These are phyloP conservation scores for Fraxinus velutina DNA, from an alignment of 305 asterid genomes.

Conservation along the genomic window DNA sequence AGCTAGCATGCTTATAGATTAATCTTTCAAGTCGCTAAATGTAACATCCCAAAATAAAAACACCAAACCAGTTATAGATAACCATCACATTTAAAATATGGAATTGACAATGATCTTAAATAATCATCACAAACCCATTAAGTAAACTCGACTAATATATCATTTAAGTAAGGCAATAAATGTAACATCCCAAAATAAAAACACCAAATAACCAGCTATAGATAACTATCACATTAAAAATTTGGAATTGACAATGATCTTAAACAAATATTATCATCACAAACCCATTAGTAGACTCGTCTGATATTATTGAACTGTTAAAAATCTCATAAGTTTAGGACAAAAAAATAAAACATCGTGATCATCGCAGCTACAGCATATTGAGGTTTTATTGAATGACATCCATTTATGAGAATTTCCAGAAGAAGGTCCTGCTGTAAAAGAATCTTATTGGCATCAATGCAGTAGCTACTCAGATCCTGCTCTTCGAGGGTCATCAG, in stretches of 20 bases:
- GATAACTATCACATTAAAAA: background rate
- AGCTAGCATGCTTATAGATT: background rate
- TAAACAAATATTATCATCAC: background rate
- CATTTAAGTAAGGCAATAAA: background rate
- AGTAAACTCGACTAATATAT: background rate
- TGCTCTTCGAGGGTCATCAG: background rate
- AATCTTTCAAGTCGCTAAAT: background rate
- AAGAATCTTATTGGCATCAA: background rate
- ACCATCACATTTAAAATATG: background rate
- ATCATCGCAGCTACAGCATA: background rate
- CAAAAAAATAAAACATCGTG: background rate
- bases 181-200: background rate
- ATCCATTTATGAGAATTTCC: background rate
- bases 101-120: background rate
- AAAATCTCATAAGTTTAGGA: background rate
- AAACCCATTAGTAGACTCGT: background rate
- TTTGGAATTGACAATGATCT: background rate
- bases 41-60: background rate
- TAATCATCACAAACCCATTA: background rate
- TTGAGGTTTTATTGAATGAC: background rate
- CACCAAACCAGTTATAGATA: background rate
- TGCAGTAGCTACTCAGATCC: background rate
- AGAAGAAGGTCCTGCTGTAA: background rate
- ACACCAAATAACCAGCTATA: background rate
- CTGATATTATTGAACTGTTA: background rate